phyloP scores from a whole-genome alignment of 108 stramenopile genomes.

The Cyclotella sp. region DNA sequence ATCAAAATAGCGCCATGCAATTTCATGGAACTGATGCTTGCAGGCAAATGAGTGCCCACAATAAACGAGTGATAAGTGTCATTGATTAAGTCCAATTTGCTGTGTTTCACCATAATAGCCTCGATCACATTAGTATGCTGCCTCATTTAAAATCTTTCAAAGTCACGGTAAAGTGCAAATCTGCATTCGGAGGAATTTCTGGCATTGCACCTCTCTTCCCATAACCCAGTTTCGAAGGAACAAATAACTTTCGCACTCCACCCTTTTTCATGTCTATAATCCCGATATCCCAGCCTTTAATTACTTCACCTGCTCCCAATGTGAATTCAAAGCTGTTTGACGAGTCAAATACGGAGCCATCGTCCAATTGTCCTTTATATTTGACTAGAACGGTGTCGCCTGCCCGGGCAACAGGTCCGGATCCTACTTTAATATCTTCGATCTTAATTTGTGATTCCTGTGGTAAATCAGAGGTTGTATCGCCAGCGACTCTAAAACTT shows the following conservation, averaged over 20 bases:
- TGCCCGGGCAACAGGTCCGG: slow-evolving; percentile 33
- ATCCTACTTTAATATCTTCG: slow-evolving; percentile 55
- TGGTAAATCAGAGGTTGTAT: slow-evolving; percentile 50
- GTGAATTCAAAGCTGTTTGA: slow-evolving; percentile 70
- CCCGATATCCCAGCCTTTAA: slow-evolving; percentile 92
- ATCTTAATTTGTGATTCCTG: slow-evolving; percentile 53
- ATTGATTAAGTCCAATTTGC: too few relatives aligned
- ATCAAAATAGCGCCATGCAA: too few relatives aligned
- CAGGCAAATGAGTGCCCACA: too few relatives aligned
- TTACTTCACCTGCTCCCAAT: slow-evolving; percentile 87
- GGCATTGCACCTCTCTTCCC: slow-evolving; percentile 83
- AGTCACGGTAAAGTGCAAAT: slow-evolving; percentile 78
- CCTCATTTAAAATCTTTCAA: slow-evolving; percentile 56
- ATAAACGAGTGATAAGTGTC: too few relatives aligned
- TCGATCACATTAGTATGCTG: background rate
- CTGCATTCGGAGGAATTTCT: slow-evolving; percentile 88
- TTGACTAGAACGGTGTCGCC: slow-evolving; percentile 80
- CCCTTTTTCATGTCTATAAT: slow-evolving; percentile 88
- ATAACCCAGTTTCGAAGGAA: slow-evolving; percentile 92
- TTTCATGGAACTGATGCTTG: too few relatives aligned
- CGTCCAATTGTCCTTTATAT: slow-evolving; percentile 79
- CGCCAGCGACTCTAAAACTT: slow-evolving; percentile 72
- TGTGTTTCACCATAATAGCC: too few relatives aligned
- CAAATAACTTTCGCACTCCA: slow-evolving; percentile 79
- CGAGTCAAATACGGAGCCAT: slow-evolving; percentile 73